Evolutionary conservation across 2,329 filamentous ascomycete genomes (phyloP), one percentile per base, ranked within the genome.

Genomic region (Talaromyces sp.): DNA sequence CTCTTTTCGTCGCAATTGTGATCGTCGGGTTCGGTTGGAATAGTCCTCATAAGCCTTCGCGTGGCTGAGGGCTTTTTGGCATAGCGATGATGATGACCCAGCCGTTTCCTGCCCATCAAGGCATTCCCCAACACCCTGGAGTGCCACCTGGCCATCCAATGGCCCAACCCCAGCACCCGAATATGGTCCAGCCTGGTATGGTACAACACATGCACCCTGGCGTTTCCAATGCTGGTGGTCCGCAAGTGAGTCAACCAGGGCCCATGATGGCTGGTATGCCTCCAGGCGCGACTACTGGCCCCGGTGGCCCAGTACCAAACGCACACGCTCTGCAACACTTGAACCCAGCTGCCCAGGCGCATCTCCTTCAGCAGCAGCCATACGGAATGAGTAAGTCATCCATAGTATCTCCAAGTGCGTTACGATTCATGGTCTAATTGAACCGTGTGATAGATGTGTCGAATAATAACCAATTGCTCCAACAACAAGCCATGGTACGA

Each of bases 251-350:
- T 68, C 87, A 88, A 73, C 82, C 84, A 57, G 84, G 84, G n/a
- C 85, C 85, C 27, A 87, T 88, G 85, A 87, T 89, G 82, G 80
- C 72, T 41, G 85, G 83, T 60, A 88, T 89, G 86, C 85, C 86
- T 69, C 85, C 84, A 58, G 85, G 85, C 62, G 81, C 81, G 66
- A 84, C 81, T 37, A 81, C 81, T 67, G 81, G 81, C 39, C 79
- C 80, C 66, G 80, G 78, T n/a, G 78, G 79, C 31, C 78, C 78
- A 33, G 80, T 81, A 64, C 84, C 83, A 31, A 87, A 83, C 73
- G 81, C 83, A 58, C 87, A 88, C 78, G 86, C 86, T 33, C 77
- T 89, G 68, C 85, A 83, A 57, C 87, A 89, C 73, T 76, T 89
- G 68, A 84, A 82, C 66, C 84, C 85, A 13, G 72, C 74, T 39